Evolutionary conservation across 75 land plant genomes (phyloP).

Genomic region (Adiantum capillusveneris): DNA sequence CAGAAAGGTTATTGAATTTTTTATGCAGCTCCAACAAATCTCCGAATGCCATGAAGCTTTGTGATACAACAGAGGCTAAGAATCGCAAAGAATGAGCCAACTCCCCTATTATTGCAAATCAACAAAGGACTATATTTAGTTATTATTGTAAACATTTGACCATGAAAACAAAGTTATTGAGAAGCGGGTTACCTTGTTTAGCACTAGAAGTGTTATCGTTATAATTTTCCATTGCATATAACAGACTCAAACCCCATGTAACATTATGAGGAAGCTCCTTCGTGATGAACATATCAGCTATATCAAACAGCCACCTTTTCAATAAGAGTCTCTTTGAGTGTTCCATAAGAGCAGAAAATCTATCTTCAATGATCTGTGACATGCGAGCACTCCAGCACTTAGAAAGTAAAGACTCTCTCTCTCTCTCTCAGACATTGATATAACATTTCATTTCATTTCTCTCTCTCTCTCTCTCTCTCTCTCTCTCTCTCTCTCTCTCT

Average conservation of each 20-base stretch:
- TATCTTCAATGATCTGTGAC: conserved; percentile 77
- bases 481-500: too few relatives aligned
- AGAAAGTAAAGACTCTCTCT: too few relatives aligned
- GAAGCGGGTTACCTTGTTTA: conserved; percentile 56
- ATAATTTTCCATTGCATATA: conserved; percentile 88
- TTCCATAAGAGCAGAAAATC: conserved; percentile 60
- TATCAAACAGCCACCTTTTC: conserved; percentile 90
- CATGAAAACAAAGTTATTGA: too few relatives aligned
- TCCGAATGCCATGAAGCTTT: conserved; percentile 99
- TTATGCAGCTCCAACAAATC: conserved; percentile 88
- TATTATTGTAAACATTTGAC: too few relatives aligned
- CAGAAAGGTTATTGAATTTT: conserved; percentile 87
- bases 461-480: too few relatives aligned
- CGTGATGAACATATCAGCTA: conserved; percentile 88
- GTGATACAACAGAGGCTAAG: conserved; percentile 97
- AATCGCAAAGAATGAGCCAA: conserved; percentile 97
- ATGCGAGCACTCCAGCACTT: too few relatives aligned
- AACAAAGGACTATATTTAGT: neutral
- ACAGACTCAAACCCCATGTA: conserved; percentile 90
- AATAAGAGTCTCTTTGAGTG: conserved; percentile 56
- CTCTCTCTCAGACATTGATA: too few relatives aligned
- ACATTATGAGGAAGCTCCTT: conserved; percentile 98
- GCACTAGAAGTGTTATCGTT: conserved; percentile 71
- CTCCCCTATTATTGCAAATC: conserved; percentile 52
- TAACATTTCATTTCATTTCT: too few relatives aligned